phyloP scores from a whole-genome alignment of 331 rosid species.

The Arachis monticola region DNA sequence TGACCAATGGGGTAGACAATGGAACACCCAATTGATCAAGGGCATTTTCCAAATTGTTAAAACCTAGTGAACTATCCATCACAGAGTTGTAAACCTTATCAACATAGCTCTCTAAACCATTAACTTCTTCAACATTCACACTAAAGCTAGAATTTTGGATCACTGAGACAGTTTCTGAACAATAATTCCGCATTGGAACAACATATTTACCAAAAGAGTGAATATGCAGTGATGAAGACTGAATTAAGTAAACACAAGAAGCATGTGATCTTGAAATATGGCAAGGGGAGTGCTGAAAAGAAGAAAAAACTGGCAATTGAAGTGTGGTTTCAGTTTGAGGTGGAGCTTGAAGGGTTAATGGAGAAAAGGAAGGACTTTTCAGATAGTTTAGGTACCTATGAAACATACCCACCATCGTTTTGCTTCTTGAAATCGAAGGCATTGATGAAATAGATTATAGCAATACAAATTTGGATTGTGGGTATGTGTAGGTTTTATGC shows the following conservation, averaged over 20 bases:
- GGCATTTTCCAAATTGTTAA: slow-evolving; percentile 65
- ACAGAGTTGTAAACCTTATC: slow-evolving; percentile 52
- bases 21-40: slow-evolving; percentile 55
- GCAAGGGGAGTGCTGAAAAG: slow-evolving; percentile 28
- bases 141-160: slow-evolving; percentile 37
- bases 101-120: slow-evolving; percentile 40
- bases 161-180: slow-evolving; percentile 46
- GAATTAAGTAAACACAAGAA: slow-evolving; percentile 36
- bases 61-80: slow-evolving; percentile 59
- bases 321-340: slow-evolving; percentile 27
- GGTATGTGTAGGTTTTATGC: slow-evolving; percentile 2
- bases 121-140: slow-evolving; percentile 26
- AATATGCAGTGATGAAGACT: slow-evolving; percentile 38
- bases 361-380: slow-evolving; percentile 23
- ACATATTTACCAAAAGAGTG: slow-evolving; percentile 14
- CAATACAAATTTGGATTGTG: slow-evolving; percentile 27
- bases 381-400: slow-evolving; percentile 33
- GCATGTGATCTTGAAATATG: slow-evolving; percentile 1
- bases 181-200: slow-evolving; percentile 44
- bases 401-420: slow-evolving; percentile 38
- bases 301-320: slow-evolving; percentile 30
- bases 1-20: slow-evolving; percentile 73
- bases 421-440: slow-evolving; percentile 27
- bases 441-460: slow-evolving; percentile 10
- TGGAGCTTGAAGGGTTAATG: slow-evolving; percentile 9